Evolutionary conservation across 371 early-diverging fungal genomes (phyloP), one percentile per base, ranked within the genome.

Genomic region (Syncephalastrum sp.): DNA sequence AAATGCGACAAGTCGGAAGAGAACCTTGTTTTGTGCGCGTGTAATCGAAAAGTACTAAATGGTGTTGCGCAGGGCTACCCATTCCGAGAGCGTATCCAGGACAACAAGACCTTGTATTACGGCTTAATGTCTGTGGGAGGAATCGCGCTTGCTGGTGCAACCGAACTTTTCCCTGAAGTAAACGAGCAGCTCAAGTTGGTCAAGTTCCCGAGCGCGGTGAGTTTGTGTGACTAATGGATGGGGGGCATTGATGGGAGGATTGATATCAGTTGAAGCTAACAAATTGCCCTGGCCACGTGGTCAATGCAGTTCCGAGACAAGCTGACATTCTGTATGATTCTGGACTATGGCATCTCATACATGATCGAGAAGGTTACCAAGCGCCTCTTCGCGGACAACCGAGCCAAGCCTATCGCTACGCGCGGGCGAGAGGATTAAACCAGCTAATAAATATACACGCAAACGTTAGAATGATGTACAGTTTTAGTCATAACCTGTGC

Each of bases 31-130:
- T 33, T 27, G 41, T 33, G 12, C 21, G 23, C 47, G 46, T 21
- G 47, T 42, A 42, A 27, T 19, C 3, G 46, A 19, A 21, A 33
- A 8, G 21, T 5, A 50, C 23, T 16, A 52, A n/a, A 24, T 33
- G 25, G 7, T 19, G 23, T 60, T 47, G 14, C 16, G 25, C 56
- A 91, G 82, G 98, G 99, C 6, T 86, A 90, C 66, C 99, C 99
- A 19, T 99, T 99, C 90, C 89, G 99, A 67, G 99, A 99, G 83
- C 85, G 90, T 57, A 77, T 99, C 29, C 78, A 85, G 58, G 96
- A 99, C 62, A 99, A 99, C 82, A 93, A 88, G 69, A 83, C 94
- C 14, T 79, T 99, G 62, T 93, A 90, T 75, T 92, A 93, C 68
- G 93, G 95, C 41, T 67, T 99, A 46, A 53, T 91, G 41, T 80